These are phyloP conservation scores for Blastomyces emzantsi DNA, from an alignment of 2,329 filamentous ascomycete genomes.

Conservation along the genomic window DNA sequence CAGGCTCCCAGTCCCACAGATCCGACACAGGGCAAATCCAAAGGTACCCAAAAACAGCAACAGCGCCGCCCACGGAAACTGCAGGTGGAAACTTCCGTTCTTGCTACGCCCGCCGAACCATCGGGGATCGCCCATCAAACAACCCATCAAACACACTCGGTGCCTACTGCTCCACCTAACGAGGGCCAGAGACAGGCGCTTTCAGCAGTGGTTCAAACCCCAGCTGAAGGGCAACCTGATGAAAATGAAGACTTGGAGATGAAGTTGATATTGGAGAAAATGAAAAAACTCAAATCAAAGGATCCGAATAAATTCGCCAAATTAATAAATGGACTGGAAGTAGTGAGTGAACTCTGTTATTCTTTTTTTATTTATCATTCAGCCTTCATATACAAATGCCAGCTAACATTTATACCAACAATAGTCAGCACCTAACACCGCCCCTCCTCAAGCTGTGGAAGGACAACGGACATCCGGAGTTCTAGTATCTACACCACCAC, in stretches of 20 bases:
- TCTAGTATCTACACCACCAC: not conserved
- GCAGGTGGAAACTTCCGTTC: not conserved
- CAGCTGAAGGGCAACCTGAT: not conserved
- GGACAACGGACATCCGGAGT: not conserved
- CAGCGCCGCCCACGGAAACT: too few species aligned
- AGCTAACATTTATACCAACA: slow-evolving; percentile 1
- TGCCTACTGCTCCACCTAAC: not conserved
- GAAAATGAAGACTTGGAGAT: slow-evolving; percentile 40
- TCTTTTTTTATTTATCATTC: not conserved
- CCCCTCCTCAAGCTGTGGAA: not conserved
- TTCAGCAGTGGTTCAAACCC: not conserved
- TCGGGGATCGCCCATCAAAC: not conserved
- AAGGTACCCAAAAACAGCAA: not conserved
- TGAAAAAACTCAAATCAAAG: slow-evolving; percentile 48
- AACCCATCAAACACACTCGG: not conserved
- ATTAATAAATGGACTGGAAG: slow-evolving; percentile 47
- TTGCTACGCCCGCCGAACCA: not conserved
- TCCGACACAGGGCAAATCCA: not conserved
- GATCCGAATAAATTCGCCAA: slow-evolving; percentile 47
- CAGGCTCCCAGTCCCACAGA: not conserved
- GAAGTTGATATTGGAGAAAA: slow-evolving; percentile 48
- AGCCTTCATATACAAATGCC: not conserved
- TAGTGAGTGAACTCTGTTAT: not conserved
- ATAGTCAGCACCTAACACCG: not conserved
- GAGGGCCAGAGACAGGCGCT: too few species aligned